These are phyloP conservation scores for Apium graveolens DNA, from an alignment of 129 eudicot genomes.

Conservation along the genomic window DNA sequence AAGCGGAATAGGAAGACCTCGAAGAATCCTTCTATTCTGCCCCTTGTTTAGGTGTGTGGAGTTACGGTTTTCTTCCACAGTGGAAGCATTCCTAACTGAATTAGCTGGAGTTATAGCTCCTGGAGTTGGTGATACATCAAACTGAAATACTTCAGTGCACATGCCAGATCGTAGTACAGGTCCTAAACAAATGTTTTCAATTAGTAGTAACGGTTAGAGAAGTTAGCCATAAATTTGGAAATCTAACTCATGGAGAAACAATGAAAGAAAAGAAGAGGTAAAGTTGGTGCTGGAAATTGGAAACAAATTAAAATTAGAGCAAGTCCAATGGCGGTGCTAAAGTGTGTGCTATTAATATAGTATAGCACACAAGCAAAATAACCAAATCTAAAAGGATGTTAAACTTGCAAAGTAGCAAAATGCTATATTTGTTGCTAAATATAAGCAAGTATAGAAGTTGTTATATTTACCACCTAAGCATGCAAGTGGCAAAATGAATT, in stretches of 20 bases:
- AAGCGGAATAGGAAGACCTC: conserved; percentile 56
- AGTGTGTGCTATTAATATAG: no score
- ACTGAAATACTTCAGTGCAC: conserved; percentile 97
- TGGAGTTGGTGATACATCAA: conserved; percentile 61
- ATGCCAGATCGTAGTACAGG: conserved; percentile 86
- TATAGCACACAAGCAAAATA: no score
- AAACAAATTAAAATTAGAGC: no score
- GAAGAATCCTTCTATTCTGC: conserved; percentile 78
- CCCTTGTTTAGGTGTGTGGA: conserved; percentile 44
- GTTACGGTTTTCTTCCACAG: conserved; percentile 28
- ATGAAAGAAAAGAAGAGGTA: neutral
- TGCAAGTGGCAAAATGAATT: no score
- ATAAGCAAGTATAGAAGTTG: no score
- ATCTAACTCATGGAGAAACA: neutral
- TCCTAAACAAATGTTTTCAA: conserved; percentile 34
- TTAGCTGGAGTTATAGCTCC: conserved; percentile 73
- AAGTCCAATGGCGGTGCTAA: no score
- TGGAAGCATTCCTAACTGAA: conserved; percentile 37
- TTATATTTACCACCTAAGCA: no score
- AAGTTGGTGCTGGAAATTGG: neutral
- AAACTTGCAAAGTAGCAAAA: no score
- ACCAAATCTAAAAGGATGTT: no score
- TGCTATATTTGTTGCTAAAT: no score
- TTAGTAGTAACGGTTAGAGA: neutral
- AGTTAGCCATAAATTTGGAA: neutral